Percentiles rank a stretch among this genome's conserved stretches.
Conservation (phyloP, 176 grass and related monocot genomes). For the Tillandsia leiboldiana region DNA sequence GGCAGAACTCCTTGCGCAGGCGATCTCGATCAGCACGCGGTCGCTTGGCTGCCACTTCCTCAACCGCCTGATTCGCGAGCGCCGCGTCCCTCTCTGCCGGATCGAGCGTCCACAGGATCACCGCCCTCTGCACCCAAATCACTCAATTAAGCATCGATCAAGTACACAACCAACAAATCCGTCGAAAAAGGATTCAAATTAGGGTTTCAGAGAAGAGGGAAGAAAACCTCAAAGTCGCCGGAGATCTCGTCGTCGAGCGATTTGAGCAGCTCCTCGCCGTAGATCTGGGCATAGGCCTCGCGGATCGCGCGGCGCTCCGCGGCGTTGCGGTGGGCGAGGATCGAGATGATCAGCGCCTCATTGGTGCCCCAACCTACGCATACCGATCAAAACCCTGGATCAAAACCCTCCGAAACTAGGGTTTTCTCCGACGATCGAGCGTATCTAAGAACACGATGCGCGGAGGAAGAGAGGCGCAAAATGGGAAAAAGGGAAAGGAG, state of each 20-base stretch:
- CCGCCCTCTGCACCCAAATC: slow-evolving; percentile 36
- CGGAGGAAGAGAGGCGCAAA: not conserved
- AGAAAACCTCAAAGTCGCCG: slow-evolving; percentile 80
- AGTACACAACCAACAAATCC: slow-evolving; percentile 1
- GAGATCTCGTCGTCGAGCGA: slow-evolving; percentile 75
- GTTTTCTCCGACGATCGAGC: not conserved
- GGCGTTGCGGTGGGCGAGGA: slow-evolving; percentile 78
- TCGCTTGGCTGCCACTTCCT: slow-evolving; percentile 63
- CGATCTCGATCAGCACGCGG: slow-evolving; percentile 81
- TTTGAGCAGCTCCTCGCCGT: slow-evolving; percentile 80
- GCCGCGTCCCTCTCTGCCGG: slow-evolving; percentile 75
- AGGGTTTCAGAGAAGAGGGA: not conserved
- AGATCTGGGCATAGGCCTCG: slow-evolving; percentile 44
- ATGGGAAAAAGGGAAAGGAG: not conserved
- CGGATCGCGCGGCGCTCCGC: slow-evolving; percentile 68
- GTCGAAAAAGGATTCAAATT: not conserved
- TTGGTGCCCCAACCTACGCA: slow-evolving; percentile 83
- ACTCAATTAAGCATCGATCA: not conserved
- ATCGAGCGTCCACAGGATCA: slow-evolving; percentile 86
- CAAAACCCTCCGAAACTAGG: not conserved
- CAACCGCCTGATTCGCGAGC: slow-evolving; percentile 57
- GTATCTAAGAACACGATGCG: not conserved
- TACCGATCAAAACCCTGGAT: not conserved
- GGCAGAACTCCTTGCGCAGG: slow-evolving; percentile 40
- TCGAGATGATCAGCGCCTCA: slow-evolving; percentile 77